These are phyloP conservation scores for Mycosphaerella sp. DNA, from an alignment of 2,329 filamentous ascomycete species.

Conservation along the genomic window DNA sequence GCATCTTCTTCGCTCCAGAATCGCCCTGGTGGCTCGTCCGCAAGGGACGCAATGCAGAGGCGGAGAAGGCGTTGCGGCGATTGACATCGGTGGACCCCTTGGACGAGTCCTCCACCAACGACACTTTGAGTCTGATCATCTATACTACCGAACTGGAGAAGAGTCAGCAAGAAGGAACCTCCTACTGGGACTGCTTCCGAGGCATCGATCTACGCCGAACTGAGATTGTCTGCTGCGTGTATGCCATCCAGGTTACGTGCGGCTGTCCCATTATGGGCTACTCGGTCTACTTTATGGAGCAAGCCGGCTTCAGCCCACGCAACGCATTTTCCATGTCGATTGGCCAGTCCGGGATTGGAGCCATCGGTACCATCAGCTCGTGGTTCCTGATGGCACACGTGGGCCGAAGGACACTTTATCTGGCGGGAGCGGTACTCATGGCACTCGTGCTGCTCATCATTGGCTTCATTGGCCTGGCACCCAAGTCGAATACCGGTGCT, in stretches of 20 bases:
- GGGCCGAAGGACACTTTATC: conserved; percentile 38
- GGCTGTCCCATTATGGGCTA: conserved; percentile 14
- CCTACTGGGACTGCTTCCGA: conserved; percentile 34
- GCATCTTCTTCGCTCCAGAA: conserved; percentile 25
- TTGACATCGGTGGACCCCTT: conserved; percentile 14
- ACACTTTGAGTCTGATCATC: conserved; percentile 24
- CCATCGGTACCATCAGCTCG: conserved; percentile 25
- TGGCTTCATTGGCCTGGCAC: conserved; percentile 21
- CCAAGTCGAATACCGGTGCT: conserved; percentile 8
- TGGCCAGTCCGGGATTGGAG: conserved; percentile 26
- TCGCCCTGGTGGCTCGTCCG: conserved; percentile 32
- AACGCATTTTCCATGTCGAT: conserved; percentile 37
- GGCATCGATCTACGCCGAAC: conserved; percentile 33
- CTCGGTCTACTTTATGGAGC: conserved; percentile 35
- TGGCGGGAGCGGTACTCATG: conserved; percentile 27
- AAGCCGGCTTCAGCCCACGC: conserved; percentile 34
- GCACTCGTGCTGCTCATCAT: conserved; percentile 22
- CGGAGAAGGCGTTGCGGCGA: conserved; percentile 15
- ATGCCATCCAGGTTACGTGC: conserved; percentile 10
- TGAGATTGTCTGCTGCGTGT: conserved; percentile 28
- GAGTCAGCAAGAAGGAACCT: conserved; percentile 22
- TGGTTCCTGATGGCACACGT: conserved; percentile 34
- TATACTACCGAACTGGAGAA: conserved; percentile 29
- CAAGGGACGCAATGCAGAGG: conserved; percentile 29
- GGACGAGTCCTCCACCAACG: conserved; percentile 16